Conservation (phyloP, 331 rosid species). For the Acacia concinna region DNA sequence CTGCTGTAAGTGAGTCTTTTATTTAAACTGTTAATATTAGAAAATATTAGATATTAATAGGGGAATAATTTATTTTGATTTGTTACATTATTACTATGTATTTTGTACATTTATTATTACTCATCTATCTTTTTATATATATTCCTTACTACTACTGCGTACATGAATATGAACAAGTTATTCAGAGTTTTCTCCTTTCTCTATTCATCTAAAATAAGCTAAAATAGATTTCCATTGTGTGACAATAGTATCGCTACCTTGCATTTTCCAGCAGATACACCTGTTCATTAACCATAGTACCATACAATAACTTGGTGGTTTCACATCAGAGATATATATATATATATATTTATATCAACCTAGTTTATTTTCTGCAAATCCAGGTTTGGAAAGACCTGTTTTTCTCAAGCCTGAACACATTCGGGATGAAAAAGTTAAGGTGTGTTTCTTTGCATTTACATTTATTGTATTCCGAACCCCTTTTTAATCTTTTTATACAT, state of each 20-base stretch:
- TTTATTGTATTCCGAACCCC: slow-evolving; percentile 5
- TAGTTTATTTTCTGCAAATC: slow-evolving; percentile 2
- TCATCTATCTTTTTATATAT: no score
- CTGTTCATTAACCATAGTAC: not conserved
- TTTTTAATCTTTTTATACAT: not conserved
- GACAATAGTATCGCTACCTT: not conserved
- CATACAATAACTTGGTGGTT: not conserved
- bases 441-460: slow-evolving; percentile 25
- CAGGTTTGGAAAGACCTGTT: slow-evolving; percentile 91
- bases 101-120: no score
- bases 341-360: no score
- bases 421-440: slow-evolving; percentile 95
- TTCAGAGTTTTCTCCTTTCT: no score
- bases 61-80: no score
- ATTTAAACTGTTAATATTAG: no score
- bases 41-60: no score
- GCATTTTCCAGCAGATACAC: not conserved
- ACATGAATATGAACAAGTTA: no score
- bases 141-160: no score
- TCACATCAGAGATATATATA: not conserved
- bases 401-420: slow-evolving; percentile 88
- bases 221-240: slow-evolving; percentile 1
- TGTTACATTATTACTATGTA: no score
- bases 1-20: slow-evolving; percentile 68
- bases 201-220: no score